Evolutionary conservation across 176 grass and related monocot genomes (phyloP).

Genomic region (Ampelocalamus luodianensis): DNA sequence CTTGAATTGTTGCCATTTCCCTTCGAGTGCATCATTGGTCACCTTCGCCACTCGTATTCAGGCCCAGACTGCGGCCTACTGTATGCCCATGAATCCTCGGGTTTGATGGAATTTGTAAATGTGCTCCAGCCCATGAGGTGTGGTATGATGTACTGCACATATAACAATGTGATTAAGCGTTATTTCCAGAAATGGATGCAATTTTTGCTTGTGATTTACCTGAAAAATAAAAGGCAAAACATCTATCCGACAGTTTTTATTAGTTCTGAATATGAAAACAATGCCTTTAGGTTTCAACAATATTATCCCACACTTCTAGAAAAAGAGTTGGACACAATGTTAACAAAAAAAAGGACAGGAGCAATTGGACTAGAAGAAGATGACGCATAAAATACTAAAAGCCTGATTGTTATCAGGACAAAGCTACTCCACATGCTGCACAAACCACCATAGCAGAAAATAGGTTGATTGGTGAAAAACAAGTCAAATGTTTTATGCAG

Average conservation of each 20-base stretch:
- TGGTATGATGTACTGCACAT: conserved; percentile 86
- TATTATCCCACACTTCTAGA: background rate
- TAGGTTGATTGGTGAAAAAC: background rate
- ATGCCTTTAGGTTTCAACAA: background rate
- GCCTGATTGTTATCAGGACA: background rate
- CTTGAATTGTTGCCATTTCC: conserved; percentile 3
- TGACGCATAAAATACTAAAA: background rate
- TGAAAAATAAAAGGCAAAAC: background rate
- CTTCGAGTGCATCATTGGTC: background rate
- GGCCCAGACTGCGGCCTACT: conserved; percentile 53
- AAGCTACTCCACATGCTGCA: background rate
- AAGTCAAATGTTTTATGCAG: background rate
- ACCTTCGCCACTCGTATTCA: conserved; percentile 79
- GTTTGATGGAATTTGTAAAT: conserved; percentile 75
- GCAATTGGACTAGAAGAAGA: background rate
- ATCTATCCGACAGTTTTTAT: background rate
- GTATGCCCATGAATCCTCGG: conserved; percentile 46
- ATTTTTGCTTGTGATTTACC: background rate
- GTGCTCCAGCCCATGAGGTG: conserved; percentile 89
- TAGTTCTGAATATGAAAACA: background rate
- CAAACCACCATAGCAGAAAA: background rate
- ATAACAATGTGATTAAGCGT: background rate
- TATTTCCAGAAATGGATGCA: background rate
- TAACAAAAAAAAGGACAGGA: background rate
- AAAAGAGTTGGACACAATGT: background rate